Conservation (phyloP, 257 asterid species). For the Echites panduratus region DNA sequence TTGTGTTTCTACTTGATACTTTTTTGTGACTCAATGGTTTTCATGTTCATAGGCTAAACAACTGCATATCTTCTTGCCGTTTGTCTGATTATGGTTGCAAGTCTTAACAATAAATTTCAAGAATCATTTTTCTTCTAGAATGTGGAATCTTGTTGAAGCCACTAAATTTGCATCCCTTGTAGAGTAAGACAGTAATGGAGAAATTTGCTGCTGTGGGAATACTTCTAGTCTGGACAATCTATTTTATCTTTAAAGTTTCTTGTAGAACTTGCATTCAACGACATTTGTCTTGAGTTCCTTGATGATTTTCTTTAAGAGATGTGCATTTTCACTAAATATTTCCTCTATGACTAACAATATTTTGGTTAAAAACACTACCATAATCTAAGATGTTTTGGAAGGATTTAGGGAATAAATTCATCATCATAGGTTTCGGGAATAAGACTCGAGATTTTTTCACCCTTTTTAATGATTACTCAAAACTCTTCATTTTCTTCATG, state of each 20-base stretch:
- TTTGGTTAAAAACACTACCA: not conserved
- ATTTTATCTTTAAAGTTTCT: not conserved
- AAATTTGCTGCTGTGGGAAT: conserved; percentile 94
- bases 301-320: not conserved
- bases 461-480: no score
- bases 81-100: not conserved
- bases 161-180: conserved; percentile 51
- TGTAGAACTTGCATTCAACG: not conserved
- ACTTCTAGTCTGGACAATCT: conserved; percentile 59
- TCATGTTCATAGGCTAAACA: not conserved
- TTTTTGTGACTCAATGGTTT: not conserved
- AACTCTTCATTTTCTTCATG: not conserved
- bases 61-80: not conserved
- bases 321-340: not conserved
- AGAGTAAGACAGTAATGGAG: conserved; percentile 56
- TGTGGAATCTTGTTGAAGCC: conserved; percentile 55
- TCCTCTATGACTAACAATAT: not conserved
- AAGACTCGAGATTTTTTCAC: no score
- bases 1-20: not conserved
- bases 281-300: not conserved
- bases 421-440: not conserved
- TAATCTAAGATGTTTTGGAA: not conserved
- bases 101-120: not conserved
- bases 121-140: conserved; percentile 27
- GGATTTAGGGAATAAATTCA: not conserved